Percentiles rank a stretch among this genome's conserved stretches.
Conservation (phyloP, 306 rosid genomes). For the Castanea mollissima region DNA sequence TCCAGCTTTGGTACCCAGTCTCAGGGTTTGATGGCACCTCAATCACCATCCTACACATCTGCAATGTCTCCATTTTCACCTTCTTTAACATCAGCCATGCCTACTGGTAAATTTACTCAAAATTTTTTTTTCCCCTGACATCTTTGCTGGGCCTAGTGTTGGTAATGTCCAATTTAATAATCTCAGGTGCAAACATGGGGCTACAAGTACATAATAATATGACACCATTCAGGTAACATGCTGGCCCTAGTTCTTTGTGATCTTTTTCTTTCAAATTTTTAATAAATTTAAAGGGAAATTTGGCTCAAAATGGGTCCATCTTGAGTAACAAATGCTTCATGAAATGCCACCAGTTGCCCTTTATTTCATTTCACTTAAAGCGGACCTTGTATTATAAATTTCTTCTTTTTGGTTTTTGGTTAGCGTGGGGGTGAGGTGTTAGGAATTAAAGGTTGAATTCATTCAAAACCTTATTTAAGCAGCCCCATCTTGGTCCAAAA, state of each 20-base stretch:
- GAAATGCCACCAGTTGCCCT: constrained; percentile 9
- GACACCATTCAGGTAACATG: constrained; percentile 45
- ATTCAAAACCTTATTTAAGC: background rate
- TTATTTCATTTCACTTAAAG: background rate
- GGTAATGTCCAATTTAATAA: constrained; percentile 18
- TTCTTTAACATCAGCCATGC: constrained; percentile 27
- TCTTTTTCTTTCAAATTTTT: constrained; percentile 12
- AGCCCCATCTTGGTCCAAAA: background rate
- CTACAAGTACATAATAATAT: constrained; percentile 35
- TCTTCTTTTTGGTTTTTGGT: background rate
- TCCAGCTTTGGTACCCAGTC: constrained; percentile 35
- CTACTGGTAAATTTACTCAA: constrained; percentile 40
- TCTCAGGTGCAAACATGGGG: constrained; percentile 54
- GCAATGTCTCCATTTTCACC: constrained; percentile 28
- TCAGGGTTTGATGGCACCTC: constrained; percentile 36
- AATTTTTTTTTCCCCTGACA: constrained; percentile 20
- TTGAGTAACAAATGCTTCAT: constrained; percentile 1
- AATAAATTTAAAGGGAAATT: background rate
- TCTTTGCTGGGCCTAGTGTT: constrained; percentile 4
- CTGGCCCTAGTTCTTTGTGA: constrained; percentile 1
- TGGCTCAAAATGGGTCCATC: background rate
- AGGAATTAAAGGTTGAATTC: background rate
- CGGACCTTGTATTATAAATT: background rate
- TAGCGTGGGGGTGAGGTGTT: background rate
- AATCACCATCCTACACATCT: constrained; percentile 33